Conservation (phyloP, 208 protist species). For the Crithidia bombi region DNA sequence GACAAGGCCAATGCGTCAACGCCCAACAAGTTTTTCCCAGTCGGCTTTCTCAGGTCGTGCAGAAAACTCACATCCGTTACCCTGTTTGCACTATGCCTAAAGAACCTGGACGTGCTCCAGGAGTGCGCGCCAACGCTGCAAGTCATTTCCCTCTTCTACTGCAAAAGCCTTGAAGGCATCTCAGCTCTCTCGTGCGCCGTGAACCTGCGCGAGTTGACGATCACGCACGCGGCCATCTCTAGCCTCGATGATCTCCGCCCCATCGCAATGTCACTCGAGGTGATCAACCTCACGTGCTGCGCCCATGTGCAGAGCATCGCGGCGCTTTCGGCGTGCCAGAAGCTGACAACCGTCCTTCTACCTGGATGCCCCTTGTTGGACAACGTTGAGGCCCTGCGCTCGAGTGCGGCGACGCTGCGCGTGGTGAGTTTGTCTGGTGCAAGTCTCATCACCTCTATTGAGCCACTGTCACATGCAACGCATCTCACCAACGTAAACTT, state of each 20-base stretch:
- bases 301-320: neutral
- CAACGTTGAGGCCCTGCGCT: conserved; percentile 9
- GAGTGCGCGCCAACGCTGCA: conserved; percentile 3
- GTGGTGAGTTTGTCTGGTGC: neutral
- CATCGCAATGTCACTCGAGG: conserved; percentile 6
- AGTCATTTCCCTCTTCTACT: neutral
- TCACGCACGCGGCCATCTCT: neutral
- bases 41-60: conserved; percentile 1
- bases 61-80: neutral
- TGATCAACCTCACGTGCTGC: conserved; percentile 1
- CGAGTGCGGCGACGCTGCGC: conserved; percentile 12
- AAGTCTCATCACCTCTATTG: neutral
- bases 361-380: neutral
- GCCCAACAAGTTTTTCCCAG: neutral
- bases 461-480: neutral
- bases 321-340: neutral
- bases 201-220: neutral
- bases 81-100: neutral
- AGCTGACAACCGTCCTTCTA: neutral
- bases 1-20: neutral
- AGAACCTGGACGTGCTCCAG: neutral
- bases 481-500: neutral
- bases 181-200: conserved; percentile 4
- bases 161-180: neutral
- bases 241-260: conserved; percentile 9